These are phyloP conservation scores for Pseudogymnoascus sp. DNA, from an alignment of 2,329 filamentous ascomycete species.

Conservation along the genomic window DNA sequence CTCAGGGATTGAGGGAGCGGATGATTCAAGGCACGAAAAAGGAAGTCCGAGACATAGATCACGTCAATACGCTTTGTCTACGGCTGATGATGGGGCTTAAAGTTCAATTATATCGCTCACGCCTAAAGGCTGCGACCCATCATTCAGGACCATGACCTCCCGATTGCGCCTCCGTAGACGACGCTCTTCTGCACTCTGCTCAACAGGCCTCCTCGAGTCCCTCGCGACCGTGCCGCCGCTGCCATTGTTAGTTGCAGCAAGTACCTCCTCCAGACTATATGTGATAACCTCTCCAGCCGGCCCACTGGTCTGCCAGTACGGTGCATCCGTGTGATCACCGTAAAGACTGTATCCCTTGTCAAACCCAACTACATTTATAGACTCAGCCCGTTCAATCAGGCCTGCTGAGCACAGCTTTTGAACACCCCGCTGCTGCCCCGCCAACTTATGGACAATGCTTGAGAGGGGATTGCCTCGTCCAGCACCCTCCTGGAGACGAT, in stretches of 20 bases:
- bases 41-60: neutral
- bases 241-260: conserved; percentile 22
- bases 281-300: neutral
- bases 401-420: conserved; percentile 23
- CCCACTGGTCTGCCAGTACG: neutral
- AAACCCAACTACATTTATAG: conserved; percentile 29
- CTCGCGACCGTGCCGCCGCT: conserved; percentile 16
- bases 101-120: conserved; percentile 70
- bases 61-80: neutral
- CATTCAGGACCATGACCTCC: conserved; percentile 86
- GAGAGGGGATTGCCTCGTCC: conserved; percentile 16
- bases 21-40: neutral
- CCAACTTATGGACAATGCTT: neutral
- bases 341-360: neutral
- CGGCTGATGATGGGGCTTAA: neutral
- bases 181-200: conserved; percentile 59
- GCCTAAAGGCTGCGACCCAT: conserved; percentile 67
- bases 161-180: conserved; percentile 66
- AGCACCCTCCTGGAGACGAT: conserved; percentile 29
- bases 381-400: conserved; percentile 37
- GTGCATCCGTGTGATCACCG: neutral
- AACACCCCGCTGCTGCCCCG: conserved; percentile 17
- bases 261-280: neutral
- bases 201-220: conserved; percentile 33
- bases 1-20: neutral